Conservation (phyloP, 768 basidiomycete species). For the Rhodotorula graminis region DNA sequence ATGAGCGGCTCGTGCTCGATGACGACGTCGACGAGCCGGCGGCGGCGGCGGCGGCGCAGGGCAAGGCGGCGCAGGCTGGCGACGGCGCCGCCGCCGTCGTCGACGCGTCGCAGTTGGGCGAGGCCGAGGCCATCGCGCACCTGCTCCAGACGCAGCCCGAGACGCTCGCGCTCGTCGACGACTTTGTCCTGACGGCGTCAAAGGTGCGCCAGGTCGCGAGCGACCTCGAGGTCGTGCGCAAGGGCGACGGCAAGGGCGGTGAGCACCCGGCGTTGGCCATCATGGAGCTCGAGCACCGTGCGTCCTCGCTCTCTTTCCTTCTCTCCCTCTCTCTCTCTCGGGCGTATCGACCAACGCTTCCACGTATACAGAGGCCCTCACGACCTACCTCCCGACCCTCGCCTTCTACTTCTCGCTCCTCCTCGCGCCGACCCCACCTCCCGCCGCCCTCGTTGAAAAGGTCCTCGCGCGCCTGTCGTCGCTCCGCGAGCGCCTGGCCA, state of each 20-base stretch:
- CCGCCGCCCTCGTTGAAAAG: slow-evolving; percentile 51
- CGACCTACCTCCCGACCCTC: slow-evolving; percentile 83
- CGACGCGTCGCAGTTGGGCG: slow-evolving; percentile 12
- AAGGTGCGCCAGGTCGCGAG: slow-evolving; percentile 32
- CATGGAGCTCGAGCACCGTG: slow-evolving; percentile 82
- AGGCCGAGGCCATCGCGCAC: slow-evolving; percentile 40
- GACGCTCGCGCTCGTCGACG: slow-evolving; percentile 41
- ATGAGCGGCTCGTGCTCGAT: neutral
- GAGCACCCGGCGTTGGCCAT: slow-evolving; percentile 63
- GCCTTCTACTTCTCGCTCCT: slow-evolving; percentile 91
- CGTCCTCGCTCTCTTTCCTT: slow-evolving; percentile 44
- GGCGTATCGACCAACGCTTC: neutral
- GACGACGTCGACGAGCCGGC: slow-evolving; percentile 1
- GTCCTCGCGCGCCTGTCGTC: slow-evolving; percentile 60
- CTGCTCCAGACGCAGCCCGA: slow-evolving; percentile 39
- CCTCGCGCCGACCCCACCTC: slow-evolving; percentile 57
- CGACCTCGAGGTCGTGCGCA: slow-evolving; percentile 21
- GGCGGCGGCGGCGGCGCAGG: neutral
- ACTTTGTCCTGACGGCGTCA: slow-evolving; percentile 33
- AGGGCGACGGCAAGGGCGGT: slow-evolving; percentile 53
- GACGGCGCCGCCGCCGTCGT: neutral
- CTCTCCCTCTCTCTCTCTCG: neutral
- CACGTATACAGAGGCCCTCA: slow-evolving; percentile 64
- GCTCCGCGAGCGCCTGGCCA: slow-evolving; percentile 65
- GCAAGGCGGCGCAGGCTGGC: no score